Evolutionary conservation across 805 yeast genomes (phyloP), one percentile per base, ranked within the genome.

Genomic region (Tetrapisispora iriomotensis): DNA sequence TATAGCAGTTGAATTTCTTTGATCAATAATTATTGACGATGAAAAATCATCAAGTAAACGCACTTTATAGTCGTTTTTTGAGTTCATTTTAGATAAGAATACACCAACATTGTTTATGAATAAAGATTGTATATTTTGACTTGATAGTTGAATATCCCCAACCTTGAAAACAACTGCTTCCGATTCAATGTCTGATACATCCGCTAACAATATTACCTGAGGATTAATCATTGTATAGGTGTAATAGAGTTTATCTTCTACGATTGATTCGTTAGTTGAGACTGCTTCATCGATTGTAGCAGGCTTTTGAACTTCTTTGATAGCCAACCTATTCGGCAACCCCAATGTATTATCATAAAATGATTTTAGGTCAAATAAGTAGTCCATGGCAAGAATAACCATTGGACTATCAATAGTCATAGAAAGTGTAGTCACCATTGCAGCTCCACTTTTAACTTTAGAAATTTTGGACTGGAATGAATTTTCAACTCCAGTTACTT

Each of bases 161-260:
- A 87, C 76, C 51, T 84, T 83, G 64, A 92, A 81, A 2, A 90
- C 96, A 44, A 90, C 72, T 0, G 97, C 97, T 50, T 88, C 95
- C 0, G 95, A 75, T 44, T 77, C 70, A 2, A 61, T 55, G 7
- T 70, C 66, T 1, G 79, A 70, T 0, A 95, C 84, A 55, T 90
- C 83, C 0, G 95, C 95, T 31, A 92, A 61, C 23, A 92, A 61
- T 15, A 85, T 75, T 15, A 90, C 67, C 0, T 94, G 84, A 0
- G 90, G 78, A 40, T 85, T 80, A 6, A 78, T 76, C 29, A 92
- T 61, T 51, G 83, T 86, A 27, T 90, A 54, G 1, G 83, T 71
- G 45, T 71, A 74, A 0, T 77, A 78, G 19, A 75, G 28, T 23
- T 34, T 30, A 27, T 29, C 9, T 40, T 39, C 6, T 34, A 46